Conservation (phyloP, 2,329 filamentous ascomycete species). For the Aspergillus costaricaensis region DNA sequence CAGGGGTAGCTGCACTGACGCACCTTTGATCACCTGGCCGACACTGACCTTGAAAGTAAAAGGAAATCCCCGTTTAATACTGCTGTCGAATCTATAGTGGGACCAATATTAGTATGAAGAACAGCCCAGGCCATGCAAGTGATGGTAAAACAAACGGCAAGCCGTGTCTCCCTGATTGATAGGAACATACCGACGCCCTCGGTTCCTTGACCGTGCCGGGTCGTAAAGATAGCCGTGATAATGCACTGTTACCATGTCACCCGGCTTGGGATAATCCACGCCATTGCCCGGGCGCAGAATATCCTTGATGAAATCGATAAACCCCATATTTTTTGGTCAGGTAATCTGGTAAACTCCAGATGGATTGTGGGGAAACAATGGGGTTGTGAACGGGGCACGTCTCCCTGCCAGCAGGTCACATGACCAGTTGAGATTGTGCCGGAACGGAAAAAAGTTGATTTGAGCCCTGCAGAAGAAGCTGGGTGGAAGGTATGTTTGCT, state of each 20-base stretch:
- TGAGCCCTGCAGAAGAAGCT: too few relatives aligned
- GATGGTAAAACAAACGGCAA: background rate
- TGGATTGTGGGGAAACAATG: too few relatives aligned
- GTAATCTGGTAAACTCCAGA: too few relatives aligned
- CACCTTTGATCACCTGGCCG: constrained; percentile 22
- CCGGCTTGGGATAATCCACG: constrained; percentile 20
- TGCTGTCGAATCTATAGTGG: constrained; percentile 21
- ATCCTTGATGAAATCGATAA: constrained; percentile 26
- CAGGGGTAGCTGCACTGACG: background rate
- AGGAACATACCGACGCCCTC: constrained; percentile 18
- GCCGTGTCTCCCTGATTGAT: background rate
- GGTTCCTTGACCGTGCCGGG: constrained; percentile 20
- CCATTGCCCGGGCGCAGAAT: constrained; percentile 23
- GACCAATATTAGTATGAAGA: background rate
- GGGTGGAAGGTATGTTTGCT: too few relatives aligned
- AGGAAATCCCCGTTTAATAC: constrained; percentile 21
- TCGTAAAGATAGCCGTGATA: constrained; percentile 27
- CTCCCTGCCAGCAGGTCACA: too few relatives aligned
- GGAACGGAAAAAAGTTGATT: too few relatives aligned
- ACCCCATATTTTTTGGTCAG: constrained; percentile 11
- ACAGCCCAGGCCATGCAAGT: too few relatives aligned
- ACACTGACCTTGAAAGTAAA: constrained; percentile 23
- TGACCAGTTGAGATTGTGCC: too few relatives aligned
- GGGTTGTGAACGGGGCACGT: too few relatives aligned
- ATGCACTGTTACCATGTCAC: constrained; percentile 24